Conservation (phyloP, 306 rosid species). For the Prunus salicina region DNA sequence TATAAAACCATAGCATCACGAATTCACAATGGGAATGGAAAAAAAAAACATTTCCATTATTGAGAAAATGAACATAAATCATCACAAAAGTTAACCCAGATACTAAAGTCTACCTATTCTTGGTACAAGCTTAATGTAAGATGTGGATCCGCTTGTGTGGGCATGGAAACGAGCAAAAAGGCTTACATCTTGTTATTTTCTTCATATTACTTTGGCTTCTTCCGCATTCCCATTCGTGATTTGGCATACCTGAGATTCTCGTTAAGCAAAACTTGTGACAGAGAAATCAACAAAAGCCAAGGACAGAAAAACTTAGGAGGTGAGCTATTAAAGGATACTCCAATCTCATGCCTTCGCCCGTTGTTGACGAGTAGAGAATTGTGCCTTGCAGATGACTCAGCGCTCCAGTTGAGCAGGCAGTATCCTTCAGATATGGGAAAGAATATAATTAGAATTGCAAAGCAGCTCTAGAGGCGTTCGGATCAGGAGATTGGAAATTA, state of each 20-base stretch:
- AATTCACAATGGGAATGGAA: not conserved
- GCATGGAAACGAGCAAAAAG: not conserved
- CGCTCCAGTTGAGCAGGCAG: constrained; percentile 64
- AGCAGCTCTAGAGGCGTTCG: not conserved
- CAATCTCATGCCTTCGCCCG: constrained; percentile 87
- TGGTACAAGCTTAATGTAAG: not conserved
- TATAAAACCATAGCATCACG: not conserved
- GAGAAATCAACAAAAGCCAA: not conserved
- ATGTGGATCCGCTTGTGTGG: not conserved
- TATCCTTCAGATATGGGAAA: constrained; percentile 50
- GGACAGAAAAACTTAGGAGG: not conserved
- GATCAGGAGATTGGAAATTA: not conserved
- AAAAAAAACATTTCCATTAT: not conserved
- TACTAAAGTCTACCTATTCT: not conserved
- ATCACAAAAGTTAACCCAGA: not conserved
- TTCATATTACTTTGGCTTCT: constrained; percentile 53
- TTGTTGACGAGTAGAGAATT: constrained; percentile 62
- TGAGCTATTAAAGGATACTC: constrained; percentile 69
- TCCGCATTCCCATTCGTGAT: constrained; percentile 95
- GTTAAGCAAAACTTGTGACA: constrained; percentile 46
- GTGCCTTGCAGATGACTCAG: constrained; percentile 79
- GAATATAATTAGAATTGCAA: not conserved
- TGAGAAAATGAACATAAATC: not conserved
- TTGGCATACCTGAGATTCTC: constrained; percentile 63
- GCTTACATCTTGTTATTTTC: not conserved